Evolutionary conservation across 1,284 basidiomycete genomes (phyloP), one percentile per base, ranked within the genome.

Genomic region (Puccinia triticina): DNA sequence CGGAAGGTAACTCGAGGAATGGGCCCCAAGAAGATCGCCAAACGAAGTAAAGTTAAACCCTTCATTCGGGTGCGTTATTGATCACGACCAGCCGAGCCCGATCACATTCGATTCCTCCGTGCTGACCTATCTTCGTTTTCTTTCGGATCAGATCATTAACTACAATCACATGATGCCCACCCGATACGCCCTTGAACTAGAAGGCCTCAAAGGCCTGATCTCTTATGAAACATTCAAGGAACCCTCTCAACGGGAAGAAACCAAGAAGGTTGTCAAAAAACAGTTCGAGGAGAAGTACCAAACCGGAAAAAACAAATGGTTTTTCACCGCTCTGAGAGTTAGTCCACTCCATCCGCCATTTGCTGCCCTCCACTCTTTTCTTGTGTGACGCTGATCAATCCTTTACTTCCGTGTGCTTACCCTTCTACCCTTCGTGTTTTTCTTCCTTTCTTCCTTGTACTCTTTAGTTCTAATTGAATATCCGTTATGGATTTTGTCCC

Each of bases 101-200:
- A 37, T 64, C 40, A 46, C 34, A 59, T 18, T 16, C 43, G 23
- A 14, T 21, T n/a, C 34, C 83, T 69, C 32, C n/a, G 0, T 23
- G 34, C 23, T 61, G 59, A 74, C 40, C n/a, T 71, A 18, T 21
- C 37, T 23, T 61, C 43, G 40, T 61, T n/a, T 37, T 55, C 23
- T 61, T 48, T 74, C 37, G 16, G 29, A 21, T 18, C 83, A 95
- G 94, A 90, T 91, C 84, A 89, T 97, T 88, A 98, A 98, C 92
- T 97, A 97, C 90, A 93, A 94, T 84, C 95, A 98, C 89, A 90
- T 98, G 84, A 96, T 97, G 92, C 95, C 95, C 80, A 98, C 95
- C 85, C 95, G 96, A 88, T 98, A 98, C 89, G 92, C 93, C 84
- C 91, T 98, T 86, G 95, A 98, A 88, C 90, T 98, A 86, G 95